phyloP scores from a whole-genome alignment of 139 green algal genomes.

The Closterium sp. region DNA sequence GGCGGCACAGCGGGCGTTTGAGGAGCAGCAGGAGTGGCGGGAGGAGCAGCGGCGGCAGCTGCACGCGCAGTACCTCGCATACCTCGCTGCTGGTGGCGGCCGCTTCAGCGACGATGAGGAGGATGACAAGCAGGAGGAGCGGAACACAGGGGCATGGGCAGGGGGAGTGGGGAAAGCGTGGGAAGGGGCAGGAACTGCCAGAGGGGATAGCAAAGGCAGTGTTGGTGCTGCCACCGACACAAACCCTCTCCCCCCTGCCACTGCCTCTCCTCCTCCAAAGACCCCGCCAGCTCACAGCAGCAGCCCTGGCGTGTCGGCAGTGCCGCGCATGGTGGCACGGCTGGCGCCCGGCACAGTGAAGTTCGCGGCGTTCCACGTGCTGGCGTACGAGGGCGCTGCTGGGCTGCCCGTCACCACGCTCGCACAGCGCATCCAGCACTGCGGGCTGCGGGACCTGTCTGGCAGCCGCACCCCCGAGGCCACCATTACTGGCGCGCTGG shows the following conservation, averaged over 20 bases:
- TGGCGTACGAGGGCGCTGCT: slow-evolving; percentile 16
- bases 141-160: not conserved
- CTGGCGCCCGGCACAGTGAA: slow-evolving; percentile 51
- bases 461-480: slow-evolving; percentile 46
- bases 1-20: not conserved
- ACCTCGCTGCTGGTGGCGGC: not conserved
- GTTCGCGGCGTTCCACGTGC: slow-evolving; percentile 45
- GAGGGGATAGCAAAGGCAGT: not conserved
- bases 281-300: not conserved
- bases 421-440: slow-evolving; percentile 44
- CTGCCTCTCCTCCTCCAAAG: not conserved
- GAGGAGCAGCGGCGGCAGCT: not conserved
- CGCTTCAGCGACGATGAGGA: not conserved
- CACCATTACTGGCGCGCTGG: slow-evolving; percentile 63
- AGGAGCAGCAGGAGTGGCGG: not conserved
- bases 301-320: slow-evolving; percentile 5
- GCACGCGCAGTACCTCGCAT: not conserved
- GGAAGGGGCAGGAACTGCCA: not conserved
- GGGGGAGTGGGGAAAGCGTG: not conserved
- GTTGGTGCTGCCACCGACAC: not conserved
- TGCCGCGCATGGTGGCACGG: not conserved
- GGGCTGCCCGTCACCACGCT: slow-evolving; percentile 37
- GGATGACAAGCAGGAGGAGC: not conserved
- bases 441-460: slow-evolving; percentile 74
- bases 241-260: not conserved